Conservation (phyloP, 108 stramenopile genomes). For the Nitzschia inconspicua region DNA sequence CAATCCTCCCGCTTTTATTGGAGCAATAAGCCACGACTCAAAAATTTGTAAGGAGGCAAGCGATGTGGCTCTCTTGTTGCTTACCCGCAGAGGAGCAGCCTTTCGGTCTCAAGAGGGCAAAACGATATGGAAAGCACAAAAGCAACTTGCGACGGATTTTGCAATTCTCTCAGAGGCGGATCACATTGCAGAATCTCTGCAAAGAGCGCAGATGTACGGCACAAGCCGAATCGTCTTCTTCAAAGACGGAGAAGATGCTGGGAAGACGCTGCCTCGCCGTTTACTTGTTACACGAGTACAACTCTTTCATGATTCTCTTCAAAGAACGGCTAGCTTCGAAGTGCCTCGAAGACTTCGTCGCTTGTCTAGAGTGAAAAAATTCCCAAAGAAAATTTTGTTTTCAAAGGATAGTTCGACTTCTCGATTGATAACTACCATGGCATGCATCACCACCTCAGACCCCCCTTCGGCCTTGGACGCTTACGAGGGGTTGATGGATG, state of each 20-base stretch:
- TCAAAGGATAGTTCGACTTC: conserved; percentile 10
- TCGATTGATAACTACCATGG: conserved; percentile 14
- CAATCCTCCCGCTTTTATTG: conserved; percentile 14
- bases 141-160: conserved; percentile 68
- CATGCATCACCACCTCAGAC: not conserved
- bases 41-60: conserved; percentile 81
- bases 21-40: conserved; percentile 54
- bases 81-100: conserved; percentile 66
- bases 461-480: conserved; percentile 35
- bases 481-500: conserved; percentile 80
- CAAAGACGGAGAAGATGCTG: conserved; percentile 87
- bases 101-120: conserved; percentile 59
- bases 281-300: conserved; percentile 72
- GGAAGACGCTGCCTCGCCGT: conserved; percentile 68
- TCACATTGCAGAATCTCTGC: conserved; percentile 47
- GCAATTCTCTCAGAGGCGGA: conserved; percentile 55
- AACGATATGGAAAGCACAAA: conserved; percentile 82
- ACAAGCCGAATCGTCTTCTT: conserved; percentile 34
- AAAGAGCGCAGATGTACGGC: conserved; percentile 37
- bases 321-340: conserved; percentile 72
- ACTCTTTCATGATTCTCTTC: conserved; percentile 59
- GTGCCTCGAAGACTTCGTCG: conserved; percentile 65
- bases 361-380: conserved; percentile 14
- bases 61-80: conserved; percentile 60
- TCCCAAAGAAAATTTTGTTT: conserved; percentile 31